Evolutionary conservation across 1,284 basidiomycete species (phyloP), one percentile per base, ranked within the genome.

Genomic region (Cutaneotrichosporon spelunceum): DNA sequence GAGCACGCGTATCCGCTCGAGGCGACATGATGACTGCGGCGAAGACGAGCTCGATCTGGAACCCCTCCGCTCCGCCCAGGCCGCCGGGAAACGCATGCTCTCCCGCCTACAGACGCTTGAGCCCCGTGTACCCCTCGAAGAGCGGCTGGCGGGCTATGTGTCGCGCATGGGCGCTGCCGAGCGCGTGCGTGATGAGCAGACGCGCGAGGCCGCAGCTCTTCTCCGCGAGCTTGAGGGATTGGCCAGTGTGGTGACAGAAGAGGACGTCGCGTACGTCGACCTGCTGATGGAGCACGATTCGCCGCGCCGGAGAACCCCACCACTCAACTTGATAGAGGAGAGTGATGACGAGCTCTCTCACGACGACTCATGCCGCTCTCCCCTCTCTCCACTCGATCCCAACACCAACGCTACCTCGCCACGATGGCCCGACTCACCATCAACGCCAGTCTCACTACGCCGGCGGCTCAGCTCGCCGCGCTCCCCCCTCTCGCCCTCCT

Each of bases 151-250:
- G 9, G 36, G 23, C 4, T 59, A 59, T 30, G 45, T 61, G 13
- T 27, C 26, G 2, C 56, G 56, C 23, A 34, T 66, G 33, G 39
- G 47, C 42, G 64, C 60, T 44, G 48, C 56, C 10, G 64, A 66
- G 57, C 61, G 61, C 16, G 33, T 54, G 30, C 56, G 64, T 29
- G 64, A 66, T 23, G 61, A 66, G 36, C 61, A 63, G 45, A 47
- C 44, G 13, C 61, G 64, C 23, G 64, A 63, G 19, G 50, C 52
- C 5, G 61, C 54, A 0, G 53, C 39, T 10, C 64, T 63, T 19
- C 24, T 61, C 14, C 59, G 64, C 8, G 64, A 66, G 8, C 42
- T 63, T 2, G 61, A 56, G 8, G 24, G 14, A 9, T 33, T 63
- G 27, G 53, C 52, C 14, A 45, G 39, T 33, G 61, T 60, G 14